Evolutionary conservation across 768 basidiomycete genomes (phyloP).

Genomic region (Pholiota microspora): DNA sequence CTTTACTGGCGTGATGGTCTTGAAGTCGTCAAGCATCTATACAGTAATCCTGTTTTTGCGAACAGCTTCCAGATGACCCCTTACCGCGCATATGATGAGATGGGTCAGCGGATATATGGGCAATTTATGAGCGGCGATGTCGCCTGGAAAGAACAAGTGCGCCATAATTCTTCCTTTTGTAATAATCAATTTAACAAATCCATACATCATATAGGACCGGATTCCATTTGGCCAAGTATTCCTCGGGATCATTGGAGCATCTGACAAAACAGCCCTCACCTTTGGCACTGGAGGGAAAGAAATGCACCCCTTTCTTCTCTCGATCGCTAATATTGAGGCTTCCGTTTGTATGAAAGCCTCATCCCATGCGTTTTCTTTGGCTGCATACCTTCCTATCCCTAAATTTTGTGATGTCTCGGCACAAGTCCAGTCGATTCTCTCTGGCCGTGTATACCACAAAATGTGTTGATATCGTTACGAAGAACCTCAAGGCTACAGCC

Average conservation of each 20-base stretch:
- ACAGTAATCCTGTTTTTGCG: neutral
- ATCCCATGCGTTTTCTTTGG: neutral
- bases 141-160: neutral
- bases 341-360: neutral
- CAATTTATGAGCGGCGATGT: neutral
- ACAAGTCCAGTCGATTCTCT: neutral
- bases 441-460: neutral
- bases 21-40: neutral
- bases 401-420: neutral
- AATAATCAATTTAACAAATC: too few species aligned
- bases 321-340: neutral
- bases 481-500: neutral
- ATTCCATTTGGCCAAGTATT: neutral
- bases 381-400: neutral
- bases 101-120: neutral
- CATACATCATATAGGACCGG: neutral
- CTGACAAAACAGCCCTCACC: neutral
- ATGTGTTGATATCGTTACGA: neutral
- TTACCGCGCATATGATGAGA: neutral
- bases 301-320: neutral
- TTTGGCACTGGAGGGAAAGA: neutral
- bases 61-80: neutral
- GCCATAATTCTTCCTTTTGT: too few species aligned
- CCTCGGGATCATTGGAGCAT: neutral
- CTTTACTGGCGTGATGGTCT: neutral